Percentiles rank a stretch among this genome's conserved stretches.
Conservation (phyloP, 768 basidiomycete species). For the Tulasnella sp. region DNA sequence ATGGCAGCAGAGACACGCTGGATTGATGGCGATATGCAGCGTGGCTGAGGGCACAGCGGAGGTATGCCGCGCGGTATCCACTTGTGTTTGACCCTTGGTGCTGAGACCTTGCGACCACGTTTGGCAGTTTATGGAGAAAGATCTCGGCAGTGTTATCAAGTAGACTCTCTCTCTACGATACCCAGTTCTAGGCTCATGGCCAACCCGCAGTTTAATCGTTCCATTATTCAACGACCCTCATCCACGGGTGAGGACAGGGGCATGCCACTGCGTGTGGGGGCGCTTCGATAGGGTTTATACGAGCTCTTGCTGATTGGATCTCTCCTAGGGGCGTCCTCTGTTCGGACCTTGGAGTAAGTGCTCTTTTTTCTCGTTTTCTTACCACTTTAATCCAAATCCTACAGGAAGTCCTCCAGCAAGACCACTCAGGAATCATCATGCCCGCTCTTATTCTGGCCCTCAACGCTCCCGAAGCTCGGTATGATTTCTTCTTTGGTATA, state of each 20-base stretch:
- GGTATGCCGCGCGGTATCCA: constrained; percentile 45
- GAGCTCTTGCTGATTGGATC: constrained; percentile 29
- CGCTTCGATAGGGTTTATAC: constrained; percentile 36
- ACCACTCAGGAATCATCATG: constrained; percentile 70
- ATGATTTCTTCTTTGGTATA: constrained; percentile 36
- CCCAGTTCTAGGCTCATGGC: constrained; percentile 35
- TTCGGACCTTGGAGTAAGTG: constrained; percentile 77
- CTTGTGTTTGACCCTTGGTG: constrained; percentile 16
- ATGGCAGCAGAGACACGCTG: constrained; percentile 85
- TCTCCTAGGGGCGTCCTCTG: constrained; percentile 76
- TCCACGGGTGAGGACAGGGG: constrained; percentile 72
- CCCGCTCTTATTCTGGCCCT: constrained; percentile 70
- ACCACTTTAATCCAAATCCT: neutral
- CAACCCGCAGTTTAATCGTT: constrained; percentile 60
- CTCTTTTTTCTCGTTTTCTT: neutral
- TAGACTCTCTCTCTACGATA: constrained; percentile 45
- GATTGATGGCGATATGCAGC: constrained; percentile 82
- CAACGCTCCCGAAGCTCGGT: constrained; percentile 76
- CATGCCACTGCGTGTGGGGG: constrained; percentile 81
- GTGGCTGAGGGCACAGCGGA: constrained; percentile 84
- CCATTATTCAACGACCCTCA: constrained; percentile 80
- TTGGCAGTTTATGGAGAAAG: constrained; percentile 71
- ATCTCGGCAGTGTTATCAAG: constrained; percentile 81
- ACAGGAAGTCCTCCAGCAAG: constrained; percentile 77
- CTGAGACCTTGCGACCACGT: neutral